Evolutionary conservation across 805 yeast genomes (phyloP).

Genomic region (Geotrichum ghanense): DNA sequence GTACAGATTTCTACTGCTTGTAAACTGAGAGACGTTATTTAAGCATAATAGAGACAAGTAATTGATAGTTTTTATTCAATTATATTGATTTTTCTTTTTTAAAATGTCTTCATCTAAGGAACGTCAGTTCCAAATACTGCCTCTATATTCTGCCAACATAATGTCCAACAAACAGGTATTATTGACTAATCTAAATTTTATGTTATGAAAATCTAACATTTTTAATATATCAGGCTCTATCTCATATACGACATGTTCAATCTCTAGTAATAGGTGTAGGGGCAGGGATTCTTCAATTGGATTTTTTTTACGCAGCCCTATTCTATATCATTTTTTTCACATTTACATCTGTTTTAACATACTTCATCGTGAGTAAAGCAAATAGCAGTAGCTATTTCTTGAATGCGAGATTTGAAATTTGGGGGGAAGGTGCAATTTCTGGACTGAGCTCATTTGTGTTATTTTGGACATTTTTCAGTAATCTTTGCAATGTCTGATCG

Average conservation of each 20-base stretch:
- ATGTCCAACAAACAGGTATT: background rate
- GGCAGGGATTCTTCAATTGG: conserved; percentile 44
- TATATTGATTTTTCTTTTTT: too few species aligned
- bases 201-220: too few species aligned
- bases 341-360: conserved; percentile 24
- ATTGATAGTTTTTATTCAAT: too few species aligned
- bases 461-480: conserved; percentile 43
- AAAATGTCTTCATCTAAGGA: too few species aligned
- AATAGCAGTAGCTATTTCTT: conserved; percentile 19
- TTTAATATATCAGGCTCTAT: conserved; percentile 4
- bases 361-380: too few species aligned
- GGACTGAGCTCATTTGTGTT: conserved; percentile 42
- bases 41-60: too few species aligned
- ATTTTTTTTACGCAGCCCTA: conserved; percentile 37
- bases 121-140: background rate
- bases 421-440: conserved; percentile 34
- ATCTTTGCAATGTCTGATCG: background rate
- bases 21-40: too few species aligned
- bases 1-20: too few species aligned
- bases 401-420: conserved; percentile 31
- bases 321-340: conserved; percentile 32
- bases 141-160: background rate
- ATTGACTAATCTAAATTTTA: too few species aligned
- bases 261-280: conserved; percentile 40
- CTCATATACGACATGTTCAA: conserved; percentile 32